Conservation (phyloP, 768 basidiomycete species). For the Phanerochaete carnosa region DNA sequence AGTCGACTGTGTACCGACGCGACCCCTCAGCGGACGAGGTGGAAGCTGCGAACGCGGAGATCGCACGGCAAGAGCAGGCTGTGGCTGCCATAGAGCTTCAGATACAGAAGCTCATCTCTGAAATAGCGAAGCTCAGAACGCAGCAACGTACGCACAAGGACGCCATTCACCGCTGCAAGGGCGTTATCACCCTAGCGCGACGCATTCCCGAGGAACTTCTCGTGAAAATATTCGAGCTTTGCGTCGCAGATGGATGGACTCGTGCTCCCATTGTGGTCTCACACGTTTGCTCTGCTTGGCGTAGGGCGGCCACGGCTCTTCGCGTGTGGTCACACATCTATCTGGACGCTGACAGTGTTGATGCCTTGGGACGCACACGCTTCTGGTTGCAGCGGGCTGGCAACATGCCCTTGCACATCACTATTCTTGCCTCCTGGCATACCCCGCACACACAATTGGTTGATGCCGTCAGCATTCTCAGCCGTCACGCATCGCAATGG, state of each 20-base stretch:
- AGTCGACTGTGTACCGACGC: slow-evolving; percentile 15
- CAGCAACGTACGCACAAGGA: slow-evolving; percentile 39
- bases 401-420: slow-evolving; percentile 41
- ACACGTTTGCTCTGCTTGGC: slow-evolving; percentile 59
- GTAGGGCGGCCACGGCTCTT: slow-evolving; percentile 47
- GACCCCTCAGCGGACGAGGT: slow-evolving; percentile 24
- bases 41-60: slow-evolving; percentile 16
- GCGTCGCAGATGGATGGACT: slow-evolving; percentile 48
- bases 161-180: slow-evolving; percentile 41
- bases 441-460: slow-evolving; percentile 27
- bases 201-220: slow-evolving; percentile 55
- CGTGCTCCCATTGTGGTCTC: slow-evolving; percentile 53
- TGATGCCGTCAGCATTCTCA: slow-evolving; percentile 39
- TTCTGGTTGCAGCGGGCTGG: slow-evolving; percentile 51
- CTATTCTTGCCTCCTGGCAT: slow-evolving; percentile 30
- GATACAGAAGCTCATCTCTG: slow-evolving; percentile 37
- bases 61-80: slow-evolving; percentile 35
- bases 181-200: slow-evolving; percentile 52
- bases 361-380: slow-evolving; percentile 39
- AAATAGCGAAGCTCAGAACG: slow-evolving; percentile 40
- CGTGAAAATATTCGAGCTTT: slow-evolving; percentile 49
- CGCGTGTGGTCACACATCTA: slow-evolving; percentile 57
- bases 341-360: slow-evolving; percentile 42
- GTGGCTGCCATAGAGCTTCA: slow-evolving; percentile 40
- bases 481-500: slow-evolving; percentile 41